Conservation (phyloP, 345 rosid species). For the Citrus maxima region DNA sequence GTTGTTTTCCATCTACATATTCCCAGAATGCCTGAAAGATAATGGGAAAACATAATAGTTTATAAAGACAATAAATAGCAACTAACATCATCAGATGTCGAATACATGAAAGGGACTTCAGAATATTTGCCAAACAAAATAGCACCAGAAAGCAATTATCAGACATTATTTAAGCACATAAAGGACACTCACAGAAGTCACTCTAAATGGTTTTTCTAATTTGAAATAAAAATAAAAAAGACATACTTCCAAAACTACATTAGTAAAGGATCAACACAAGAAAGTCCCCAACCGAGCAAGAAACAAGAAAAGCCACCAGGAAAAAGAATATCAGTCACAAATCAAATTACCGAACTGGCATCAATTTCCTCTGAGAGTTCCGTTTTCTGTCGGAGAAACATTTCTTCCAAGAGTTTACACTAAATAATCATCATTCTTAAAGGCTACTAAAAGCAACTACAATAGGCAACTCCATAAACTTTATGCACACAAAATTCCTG, state of each 20-base stretch:
- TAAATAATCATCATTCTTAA: not conserved
- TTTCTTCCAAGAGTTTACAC: too few species aligned
- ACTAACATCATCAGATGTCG: not conserved
- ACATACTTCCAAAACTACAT: too few species aligned
- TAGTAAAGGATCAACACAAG: not conserved
- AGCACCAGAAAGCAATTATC: not conserved
- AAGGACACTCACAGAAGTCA: not conserved
- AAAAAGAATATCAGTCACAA: not conserved
- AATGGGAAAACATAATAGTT: not conserved
- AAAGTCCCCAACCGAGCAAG: not conserved
- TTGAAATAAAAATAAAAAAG: too few species aligned
- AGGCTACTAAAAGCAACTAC: not conserved
- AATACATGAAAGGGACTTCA: not conserved
- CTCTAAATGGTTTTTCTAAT: not conserved
- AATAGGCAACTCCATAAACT: not conserved
- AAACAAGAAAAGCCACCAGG: not conserved
- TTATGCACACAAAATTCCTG: not conserved
- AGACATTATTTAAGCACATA: not conserved
- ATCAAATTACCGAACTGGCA: not conserved
- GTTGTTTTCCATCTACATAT: slow-evolving; percentile 54
- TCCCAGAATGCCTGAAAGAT: slow-evolving; percentile 87
- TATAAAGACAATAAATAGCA: not conserved
- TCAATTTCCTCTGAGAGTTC: not conserved
- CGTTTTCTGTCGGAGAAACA: too few species aligned
- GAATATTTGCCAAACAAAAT: not conserved